phyloP scores from a whole-genome alignment of 75 land plant species.

The Larix kaempferi region DNA sequence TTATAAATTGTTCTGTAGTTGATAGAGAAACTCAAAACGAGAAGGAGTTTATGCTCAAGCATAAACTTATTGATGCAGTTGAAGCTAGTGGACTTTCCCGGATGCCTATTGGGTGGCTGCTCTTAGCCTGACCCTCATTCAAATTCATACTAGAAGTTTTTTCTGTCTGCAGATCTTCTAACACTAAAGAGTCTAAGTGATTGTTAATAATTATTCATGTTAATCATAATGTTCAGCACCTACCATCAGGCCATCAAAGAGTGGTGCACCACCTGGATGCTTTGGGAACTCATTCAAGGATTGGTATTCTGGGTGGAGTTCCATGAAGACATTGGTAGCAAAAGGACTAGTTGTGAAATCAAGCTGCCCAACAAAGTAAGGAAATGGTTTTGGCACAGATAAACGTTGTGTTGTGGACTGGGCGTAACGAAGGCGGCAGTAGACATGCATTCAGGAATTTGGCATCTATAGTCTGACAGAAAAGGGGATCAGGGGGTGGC shows the following conservation, averaged over 20 bases:
- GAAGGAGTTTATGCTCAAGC: conserved; percentile 70
- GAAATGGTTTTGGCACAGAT: neutral
- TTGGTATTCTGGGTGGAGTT: conserved; percentile 95
- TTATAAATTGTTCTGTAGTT: neutral
- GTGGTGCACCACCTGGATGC: conserved; percentile 49
- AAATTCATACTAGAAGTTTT: neutral
- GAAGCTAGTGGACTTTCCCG: conserved; percentile 88
- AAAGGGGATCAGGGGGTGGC: too few relatives aligned
- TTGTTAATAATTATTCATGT: too few relatives aligned
- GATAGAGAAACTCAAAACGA: conserved; percentile 57
- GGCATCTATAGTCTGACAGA: too few relatives aligned
- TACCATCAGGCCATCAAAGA: conserved; percentile 60
- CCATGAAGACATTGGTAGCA: conserved; percentile 82
- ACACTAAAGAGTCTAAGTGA: neutral
- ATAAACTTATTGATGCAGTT: conserved; percentile 91
- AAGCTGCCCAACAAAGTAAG: conserved; percentile 90
- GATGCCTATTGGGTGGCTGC: conserved; percentile 66
- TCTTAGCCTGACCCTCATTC: neutral
- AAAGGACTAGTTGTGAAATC: conserved; percentile 87
- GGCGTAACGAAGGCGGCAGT: too few relatives aligned
- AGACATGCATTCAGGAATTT: too few relatives aligned
- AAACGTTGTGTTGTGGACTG: too few relatives aligned
- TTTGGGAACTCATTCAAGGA: conserved; percentile 66
- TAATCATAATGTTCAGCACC: too few relatives aligned
- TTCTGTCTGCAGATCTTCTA: neutral